Conservation (phyloP, 2,329 filamentous ascomycete genomes). For the Aureobasidium sp. region DNA sequence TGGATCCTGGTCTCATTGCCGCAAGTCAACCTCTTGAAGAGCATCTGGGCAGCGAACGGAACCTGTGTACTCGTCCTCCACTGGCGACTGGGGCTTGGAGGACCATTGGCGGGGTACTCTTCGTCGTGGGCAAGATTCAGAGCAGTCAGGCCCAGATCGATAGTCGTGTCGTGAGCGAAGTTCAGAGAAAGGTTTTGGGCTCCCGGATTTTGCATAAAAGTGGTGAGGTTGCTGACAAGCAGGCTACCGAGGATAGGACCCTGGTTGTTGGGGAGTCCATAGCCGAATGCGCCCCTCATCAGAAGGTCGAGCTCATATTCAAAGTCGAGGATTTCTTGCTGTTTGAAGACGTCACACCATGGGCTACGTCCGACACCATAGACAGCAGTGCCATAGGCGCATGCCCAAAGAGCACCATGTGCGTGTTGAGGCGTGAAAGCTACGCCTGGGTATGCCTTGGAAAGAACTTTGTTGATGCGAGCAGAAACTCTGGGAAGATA, state of each 20-base stretch:
- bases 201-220: slow-evolving; percentile 5
- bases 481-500: slow-evolving; percentile 13
- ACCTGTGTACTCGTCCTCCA: slow-evolving; percentile 18
- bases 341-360: slow-evolving; percentile 16
- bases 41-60: slow-evolving; percentile 18
- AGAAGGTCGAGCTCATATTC: slow-evolving; percentile 18
- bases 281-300: slow-evolving; percentile 18
- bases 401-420: slow-evolving; percentile 17
- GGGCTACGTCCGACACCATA: slow-evolving; percentile 14
- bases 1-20: slow-evolving; percentile 16
- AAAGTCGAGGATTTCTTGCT: slow-evolving; percentile 15
- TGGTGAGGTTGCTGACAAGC: slow-evolving; percentile 16
- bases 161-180: slow-evolving; percentile 18
- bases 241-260: slow-evolving; percentile 14
- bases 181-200: slow-evolving; percentile 15
- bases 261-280: slow-evolving; percentile 14
- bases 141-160: slow-evolving; percentile 17
- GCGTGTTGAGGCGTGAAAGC: slow-evolving; percentile 15
- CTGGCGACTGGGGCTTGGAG: background rate
- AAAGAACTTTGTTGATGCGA: slow-evolving; percentile 15
- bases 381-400: slow-evolving; percentile 17
- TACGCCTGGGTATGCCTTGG: slow-evolving; percentile 11
- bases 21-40: slow-evolving; percentile 16
- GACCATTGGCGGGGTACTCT: slow-evolving; percentile 8
- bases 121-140: slow-evolving; percentile 14